Percentiles rank a stretch among this genome's conserved stretches.
Conservation (phyloP, 78 protist genomes). For the Planoprotostelium fungivorum region DNA sequence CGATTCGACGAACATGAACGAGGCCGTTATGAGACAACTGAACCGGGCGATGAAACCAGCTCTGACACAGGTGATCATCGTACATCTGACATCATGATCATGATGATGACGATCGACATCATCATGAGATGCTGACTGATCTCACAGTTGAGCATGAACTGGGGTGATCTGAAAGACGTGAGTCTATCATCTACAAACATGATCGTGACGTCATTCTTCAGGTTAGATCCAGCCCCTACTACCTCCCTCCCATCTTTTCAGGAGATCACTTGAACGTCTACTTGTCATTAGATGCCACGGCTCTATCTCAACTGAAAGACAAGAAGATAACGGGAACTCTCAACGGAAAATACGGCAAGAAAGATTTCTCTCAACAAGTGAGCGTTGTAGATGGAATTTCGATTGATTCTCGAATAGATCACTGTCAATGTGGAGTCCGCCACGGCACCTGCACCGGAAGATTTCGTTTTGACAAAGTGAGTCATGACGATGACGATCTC, state of each 20-base stretch:
- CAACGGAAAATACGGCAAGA: not conserved
- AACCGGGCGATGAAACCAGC: constrained; percentile 34
- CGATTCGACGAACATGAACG: constrained; percentile 16
- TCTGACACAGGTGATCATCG: not conserved
- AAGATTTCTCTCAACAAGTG: not conserved
- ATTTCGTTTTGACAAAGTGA: no score
- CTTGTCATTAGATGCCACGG: not conserved
- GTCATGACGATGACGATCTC: no score
- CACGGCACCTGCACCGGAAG: no score
- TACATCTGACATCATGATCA: not conserved
- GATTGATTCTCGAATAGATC: no score
- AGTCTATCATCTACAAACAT: no score
- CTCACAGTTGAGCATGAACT: not conserved
- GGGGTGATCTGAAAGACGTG: not conserved
- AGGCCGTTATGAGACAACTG: constrained; percentile 11
- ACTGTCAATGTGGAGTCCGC: no score
- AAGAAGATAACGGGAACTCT: not conserved
- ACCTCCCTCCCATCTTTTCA: not conserved
- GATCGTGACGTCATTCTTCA: not conserved
- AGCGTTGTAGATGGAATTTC: no score
- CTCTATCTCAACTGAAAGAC: not conserved
- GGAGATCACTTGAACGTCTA: not conserved
- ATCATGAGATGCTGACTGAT: not conserved
- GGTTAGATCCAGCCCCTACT: not conserved
- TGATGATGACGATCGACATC: no score